Percentiles rank a stretch among this genome's conserved stretches.
These are phyloP conservation scores for Xylariales sp. DNA, from an alignment of 2,329 filamentous ascomycete species.

Conservation along the genomic window DNA sequence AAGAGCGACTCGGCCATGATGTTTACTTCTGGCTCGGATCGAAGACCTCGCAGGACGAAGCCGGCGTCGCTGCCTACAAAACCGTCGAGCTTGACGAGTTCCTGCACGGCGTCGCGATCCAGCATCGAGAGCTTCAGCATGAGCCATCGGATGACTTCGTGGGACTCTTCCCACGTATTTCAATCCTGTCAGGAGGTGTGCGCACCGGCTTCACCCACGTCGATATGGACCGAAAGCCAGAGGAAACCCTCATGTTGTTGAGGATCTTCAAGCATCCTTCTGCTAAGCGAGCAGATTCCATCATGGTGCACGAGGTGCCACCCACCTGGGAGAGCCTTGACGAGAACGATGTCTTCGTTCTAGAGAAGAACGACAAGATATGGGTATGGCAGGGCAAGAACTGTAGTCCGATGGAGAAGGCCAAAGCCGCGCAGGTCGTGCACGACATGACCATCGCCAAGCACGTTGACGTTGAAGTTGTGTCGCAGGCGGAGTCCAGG, in stretches of 20 bases:
- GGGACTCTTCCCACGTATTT: constrained; percentile 53
- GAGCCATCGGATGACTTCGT: constrained; percentile 57
- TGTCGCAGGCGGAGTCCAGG: constrained; percentile 55
- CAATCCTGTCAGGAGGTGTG: constrained; percentile 58
- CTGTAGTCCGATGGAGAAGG: constrained; percentile 65
- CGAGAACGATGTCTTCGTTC: constrained; percentile 60
- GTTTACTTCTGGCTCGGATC: constrained; percentile 67
- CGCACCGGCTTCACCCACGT: constrained; percentile 60
- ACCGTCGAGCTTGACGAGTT: constrained; percentile 68
- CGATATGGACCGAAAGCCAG: constrained; percentile 38
- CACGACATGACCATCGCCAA: constrained; percentile 61
- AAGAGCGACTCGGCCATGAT: constrained; percentile 51
- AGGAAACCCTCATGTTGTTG: constrained; percentile 47
- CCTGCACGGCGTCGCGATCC: constrained; percentile 54
- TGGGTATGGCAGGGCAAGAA: constrained; percentile 65
- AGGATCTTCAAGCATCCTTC: constrained; percentile 59
- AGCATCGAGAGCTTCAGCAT: constrained; percentile 60
- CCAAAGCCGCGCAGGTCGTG: constrained; percentile 62
- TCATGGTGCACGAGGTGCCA: constrained; percentile 61
- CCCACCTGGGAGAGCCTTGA: constrained; percentile 58
- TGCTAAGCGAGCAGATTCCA: constrained; percentile 38
- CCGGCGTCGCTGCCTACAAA: constrained; percentile 65
- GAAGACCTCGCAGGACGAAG: constrained; percentile 64
- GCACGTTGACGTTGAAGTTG: constrained; percentile 59
- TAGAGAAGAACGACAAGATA: constrained; percentile 60